Base-by-base conservation (phyloP, 768 basidiomycete genomes). In the Mycena metata region DNA sequence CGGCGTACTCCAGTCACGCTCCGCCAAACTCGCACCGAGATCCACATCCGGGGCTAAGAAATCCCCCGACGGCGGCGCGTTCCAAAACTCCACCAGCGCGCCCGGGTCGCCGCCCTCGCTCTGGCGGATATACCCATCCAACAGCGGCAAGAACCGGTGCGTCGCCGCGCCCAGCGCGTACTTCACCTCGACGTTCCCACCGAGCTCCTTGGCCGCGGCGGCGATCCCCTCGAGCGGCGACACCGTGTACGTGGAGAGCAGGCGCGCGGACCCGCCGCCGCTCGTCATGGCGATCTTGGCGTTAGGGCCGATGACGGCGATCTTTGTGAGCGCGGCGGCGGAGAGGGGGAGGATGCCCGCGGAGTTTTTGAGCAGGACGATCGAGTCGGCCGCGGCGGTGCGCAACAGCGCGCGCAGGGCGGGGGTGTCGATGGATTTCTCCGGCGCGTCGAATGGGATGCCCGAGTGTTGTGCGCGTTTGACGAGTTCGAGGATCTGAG, bases 291-390 rank as follows among this genome's bases (percentile, higher is more conserved):
- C 80, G 41, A 77, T 73, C 73, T 85, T 89, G 8, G 86, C 87
- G 75, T 91, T 90, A 5, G 89, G 88, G 0, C 90, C 90, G 67
- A 91, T 88, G 52, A 91, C 83, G 13, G 87, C 89, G 47, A 91
- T 83, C 50, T 80, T 84, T 69, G 82, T 85, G 52, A 70, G 39
- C 4, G 39, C 35, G 13, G 60, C 49, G 1, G 54, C 39, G 16
- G 73, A 63, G n/a, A 90, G 76, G 0, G 89, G 89, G 16, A 91
- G 82, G 35, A 90, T 62, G 2, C 76, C 76, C 10, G 79, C 78
- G 6, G 87, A 82, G 76, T 91, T 91, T 78, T 90, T 90, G 36
- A 91, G 79, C 0, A 91, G 80, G 10, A 91, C 89, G 47, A 88
- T 83, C 5, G 85, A 79, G 55, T 88, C 87, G 2, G 84, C 83